Base-by-base conservation (phyloP, 1,284 basidiomycete genomes). In the Salmacisia buchloeana region DNA sequence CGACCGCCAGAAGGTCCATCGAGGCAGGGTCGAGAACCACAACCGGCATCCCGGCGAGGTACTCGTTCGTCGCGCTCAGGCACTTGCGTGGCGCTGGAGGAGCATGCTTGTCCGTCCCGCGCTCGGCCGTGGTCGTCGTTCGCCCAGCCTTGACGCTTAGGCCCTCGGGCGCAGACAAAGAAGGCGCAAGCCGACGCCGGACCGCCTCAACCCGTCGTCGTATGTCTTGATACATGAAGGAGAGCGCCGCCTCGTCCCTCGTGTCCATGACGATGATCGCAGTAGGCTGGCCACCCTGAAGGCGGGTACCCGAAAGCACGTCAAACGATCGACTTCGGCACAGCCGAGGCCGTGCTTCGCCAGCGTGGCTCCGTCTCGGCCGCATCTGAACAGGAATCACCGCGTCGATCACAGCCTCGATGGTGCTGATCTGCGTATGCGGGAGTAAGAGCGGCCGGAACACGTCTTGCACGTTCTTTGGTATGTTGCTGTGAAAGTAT, bases 241-340 rank as follows among this genome's bases (percentile, higher is more conserved):
- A 18, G 4, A 25, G 13, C 3, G 25, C 49, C 21, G 31, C 49
- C 6, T 33, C 9, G 15, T 54, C 29, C 29, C 49, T 54, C 9
- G 49, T 33, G 27, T 54, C 49, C 49, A 54, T 54, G 27, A 54
- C 12, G 29, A 54, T 10, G 49, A 54, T 54, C 13, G 29, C 49
- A 15, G 29, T 18, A 15, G 25, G 29, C 27, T 31, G 49, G 2
- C 49, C 18, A 3, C 18, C 15, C 12, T 54, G 29, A 31, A 54
- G 18, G 3, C 29, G 31, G 2, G 49, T 31, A 7, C 29, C 29
- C 27, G 15, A 33, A 1, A 54, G 49, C 15, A 7, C 18, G 5
- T 54, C 25, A 29, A 54, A 54, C 12, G 49, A 54, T 31, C 49
- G 49, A 33, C 49, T 54, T 13, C 49, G 49, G 7, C 29, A 9